Conservation (phyloP, 2,329 filamentous ascomycete species). For the Talaromyces amestolkiae region DNA sequence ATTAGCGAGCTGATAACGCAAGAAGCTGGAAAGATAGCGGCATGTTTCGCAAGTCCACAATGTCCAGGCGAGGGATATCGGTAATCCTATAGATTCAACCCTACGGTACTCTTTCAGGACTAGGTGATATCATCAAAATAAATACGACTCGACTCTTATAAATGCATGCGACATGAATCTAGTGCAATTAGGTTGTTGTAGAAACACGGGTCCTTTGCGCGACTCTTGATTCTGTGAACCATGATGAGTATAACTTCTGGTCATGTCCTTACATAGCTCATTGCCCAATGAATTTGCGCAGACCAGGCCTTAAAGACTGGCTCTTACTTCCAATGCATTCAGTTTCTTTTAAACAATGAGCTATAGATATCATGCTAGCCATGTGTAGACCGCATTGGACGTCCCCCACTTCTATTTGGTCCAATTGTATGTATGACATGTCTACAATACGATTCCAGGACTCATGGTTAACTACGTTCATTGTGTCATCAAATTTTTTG, state of each 20-base stretch:
- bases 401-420: constrained; percentile 48
- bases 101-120: neutral
- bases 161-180: neutral
- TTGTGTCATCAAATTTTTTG: constrained; percentile 45
- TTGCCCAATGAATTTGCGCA: neutral
- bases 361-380: constrained; percentile 52
- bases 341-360: constrained; percentile 36
- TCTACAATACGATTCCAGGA: constrained; percentile 55
- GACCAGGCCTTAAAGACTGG: neutral
- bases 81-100: neutral
- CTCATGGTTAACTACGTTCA: constrained; percentile 52
- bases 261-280: neutral
- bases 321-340: too few relatives aligned
- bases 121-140: neutral
- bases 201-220: neutral
- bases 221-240: neutral
- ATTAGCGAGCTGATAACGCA: neutral
- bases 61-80: neutral
- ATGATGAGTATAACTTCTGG: neutral
- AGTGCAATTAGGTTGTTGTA: neutral
- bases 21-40: neutral
- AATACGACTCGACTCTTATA: neutral
- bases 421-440: constrained; percentile 47
- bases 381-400: constrained; percentile 51
- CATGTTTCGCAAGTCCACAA: neutral